Conservation (phyloP, 108 stramenopile genomes). For the Skeletonema marinoi region DNA sequence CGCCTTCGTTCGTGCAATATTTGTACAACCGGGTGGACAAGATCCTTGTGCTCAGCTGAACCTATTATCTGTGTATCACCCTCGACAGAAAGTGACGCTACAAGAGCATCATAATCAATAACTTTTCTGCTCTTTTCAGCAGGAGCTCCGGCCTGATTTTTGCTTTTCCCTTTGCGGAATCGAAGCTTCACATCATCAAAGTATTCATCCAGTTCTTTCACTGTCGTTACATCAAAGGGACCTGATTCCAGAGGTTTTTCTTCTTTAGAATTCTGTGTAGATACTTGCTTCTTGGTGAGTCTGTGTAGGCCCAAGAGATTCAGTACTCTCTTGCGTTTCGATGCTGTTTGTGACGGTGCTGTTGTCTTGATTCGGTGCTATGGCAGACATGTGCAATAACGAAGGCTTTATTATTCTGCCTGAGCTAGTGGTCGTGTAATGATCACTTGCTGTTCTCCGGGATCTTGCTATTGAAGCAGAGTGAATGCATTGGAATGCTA, state of each 20-base stretch:
- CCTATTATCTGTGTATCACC: slow-evolving; percentile 87
- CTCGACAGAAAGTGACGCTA: slow-evolving; percentile 58
- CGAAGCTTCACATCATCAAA: slow-evolving; percentile 48
- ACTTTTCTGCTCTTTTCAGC: slow-evolving; percentile 14
- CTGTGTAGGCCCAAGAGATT: slow-evolving; percentile 16
- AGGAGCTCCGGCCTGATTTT: neutral
- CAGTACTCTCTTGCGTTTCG: slow-evolving; percentile 10
- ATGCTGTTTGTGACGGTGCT: neutral
- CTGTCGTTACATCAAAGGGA: slow-evolving; percentile 34
- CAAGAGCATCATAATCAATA: slow-evolving; percentile 63
- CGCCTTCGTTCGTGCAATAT: slow-evolving; percentile 64
- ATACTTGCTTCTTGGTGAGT: neutral
- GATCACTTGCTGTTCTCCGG: neutral
- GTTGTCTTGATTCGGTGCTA: neutral
- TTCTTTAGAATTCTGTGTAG: slow-evolving; percentile 3
- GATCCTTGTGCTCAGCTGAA: slow-evolving; percentile 52
- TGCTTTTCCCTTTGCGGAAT: slow-evolving; percentile 43
- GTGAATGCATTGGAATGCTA: neutral
- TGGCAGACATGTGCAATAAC: neutral
- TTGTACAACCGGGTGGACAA: slow-evolving; percentile 75
- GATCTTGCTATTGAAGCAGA: neutral
- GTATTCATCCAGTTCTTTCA: slow-evolving; percentile 52
- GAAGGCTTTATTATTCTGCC: neutral
- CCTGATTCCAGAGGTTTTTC: neutral
- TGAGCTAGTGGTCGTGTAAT: neutral